Conservation (phyloP, 2,329 filamentous ascomycete genomes). For the Fusarium hostae region DNA sequence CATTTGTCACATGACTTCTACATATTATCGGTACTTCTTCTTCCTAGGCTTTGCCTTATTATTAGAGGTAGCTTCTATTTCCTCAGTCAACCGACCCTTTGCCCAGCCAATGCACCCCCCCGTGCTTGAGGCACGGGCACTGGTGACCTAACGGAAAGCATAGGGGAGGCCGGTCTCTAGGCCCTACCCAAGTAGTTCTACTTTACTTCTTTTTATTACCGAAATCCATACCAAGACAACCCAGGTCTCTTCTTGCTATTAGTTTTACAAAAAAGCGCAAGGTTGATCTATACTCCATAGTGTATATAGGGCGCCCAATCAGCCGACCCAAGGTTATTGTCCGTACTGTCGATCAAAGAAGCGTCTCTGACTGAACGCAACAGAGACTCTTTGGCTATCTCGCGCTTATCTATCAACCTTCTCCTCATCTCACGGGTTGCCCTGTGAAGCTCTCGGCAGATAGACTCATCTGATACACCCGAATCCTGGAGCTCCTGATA, state of each 20-base stretch:
- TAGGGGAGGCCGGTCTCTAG: no score
- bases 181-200: no score
- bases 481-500: not conserved
- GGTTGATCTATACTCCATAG: not conserved
- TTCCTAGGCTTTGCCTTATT: no score
- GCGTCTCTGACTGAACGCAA: not conserved
- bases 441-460: not conserved
- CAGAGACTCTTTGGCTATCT: not conserved
- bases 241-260: fast-evolving
- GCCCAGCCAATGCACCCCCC: no score
- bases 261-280: fast-evolving
- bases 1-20: no score
- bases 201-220: not conserved
- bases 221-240: not conserved
- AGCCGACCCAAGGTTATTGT: not conserved
- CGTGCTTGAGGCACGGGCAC: no score
- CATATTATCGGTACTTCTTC: no score
- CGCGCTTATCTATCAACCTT: not conserved
- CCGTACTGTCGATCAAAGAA: fast-evolving
- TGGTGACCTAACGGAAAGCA: no score
- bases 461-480: not conserved
- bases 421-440: not conserved
- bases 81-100: no score
- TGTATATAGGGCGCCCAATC: conserved; percentile 1
- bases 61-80: no score